Evolutionary conservation across 2,329 filamentous ascomycete species (phyloP), one percentile per base, ranked within the genome.

Genomic region (Claviceps spartinae): DNA sequence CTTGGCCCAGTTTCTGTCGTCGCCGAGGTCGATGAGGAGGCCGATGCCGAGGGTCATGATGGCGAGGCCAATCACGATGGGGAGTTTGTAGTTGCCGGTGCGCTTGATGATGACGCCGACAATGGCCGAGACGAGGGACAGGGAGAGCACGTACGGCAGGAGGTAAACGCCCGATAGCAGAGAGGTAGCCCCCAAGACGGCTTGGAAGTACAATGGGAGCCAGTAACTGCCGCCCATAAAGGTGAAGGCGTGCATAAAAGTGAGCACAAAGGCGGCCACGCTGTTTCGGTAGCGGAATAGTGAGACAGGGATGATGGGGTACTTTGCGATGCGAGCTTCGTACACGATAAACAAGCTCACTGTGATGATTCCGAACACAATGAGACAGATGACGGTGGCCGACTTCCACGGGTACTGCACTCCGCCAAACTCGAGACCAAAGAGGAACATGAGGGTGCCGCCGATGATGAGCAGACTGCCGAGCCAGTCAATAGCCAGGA

Each of bases 361-460:
- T 13, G 76, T 74, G 30, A 85, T 52, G 24, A 79, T 62, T 22
- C 88, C 88, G 58, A 91, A 88, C 48, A 91, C 69, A 57, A 94
- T 74, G 30, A 95, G 74, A 60, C 85, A 89, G 59, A 95, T 76
- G 36, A 90, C 85, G 1, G 79, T 83, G 1, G 85, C 74, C 0
- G 85, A 90, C 50, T 69, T 68, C 88, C 88, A 95, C 1, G 89
- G 84, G 56, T 79, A 80, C 22, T 75, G 74, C 49, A 88, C 78
- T 48, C 88, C 89, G 51, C 89, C 90, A 55, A 91, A 88, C 62
- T 94, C 85, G 11, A 95, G 78, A 0, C 88, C 90, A 43, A 95
- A 80, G 4, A 95, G 78, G 57, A 95, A 74, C 86, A 95, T 91
- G 20, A 94, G 72, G 0, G 86, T 90, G 20, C 84, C 87, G 43